phyloP scores from a whole-genome alignment of 2,329 filamentous ascomycete genomes.

The Botrytis porri region DNA sequence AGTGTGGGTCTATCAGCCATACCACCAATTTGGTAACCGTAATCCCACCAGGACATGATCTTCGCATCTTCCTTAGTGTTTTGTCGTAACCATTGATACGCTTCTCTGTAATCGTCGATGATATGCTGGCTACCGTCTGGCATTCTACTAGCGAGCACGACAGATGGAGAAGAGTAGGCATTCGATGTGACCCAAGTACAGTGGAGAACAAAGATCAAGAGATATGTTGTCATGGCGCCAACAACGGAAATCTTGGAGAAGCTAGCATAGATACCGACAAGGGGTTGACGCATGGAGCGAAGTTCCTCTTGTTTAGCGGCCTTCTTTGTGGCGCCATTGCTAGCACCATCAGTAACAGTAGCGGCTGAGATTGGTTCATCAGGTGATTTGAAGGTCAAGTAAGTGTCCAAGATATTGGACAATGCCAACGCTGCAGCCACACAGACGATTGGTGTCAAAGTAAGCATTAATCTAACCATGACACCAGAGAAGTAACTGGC shows the following conservation, averaged over 20 bases:
- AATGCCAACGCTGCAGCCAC: constrained; percentile 86
- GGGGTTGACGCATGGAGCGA: constrained; percentile 66
- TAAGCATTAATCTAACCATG: constrained; percentile 99
- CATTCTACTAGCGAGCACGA: constrained; percentile 87
- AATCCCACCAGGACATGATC: constrained; percentile 99
- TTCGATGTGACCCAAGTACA: constrained; percentile 99
- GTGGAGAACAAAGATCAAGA: constrained; percentile 91
- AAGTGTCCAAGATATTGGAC: constrained; percentile 85
- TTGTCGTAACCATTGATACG: constrained; percentile 98
- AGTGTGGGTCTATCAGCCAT: constrained; percentile 97
- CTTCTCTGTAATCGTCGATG: constrained; percentile 98
- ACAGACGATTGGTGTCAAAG: constrained; percentile 92
- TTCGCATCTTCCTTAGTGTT: constrained; percentile 95
- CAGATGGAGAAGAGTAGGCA: constrained; percentile 96
- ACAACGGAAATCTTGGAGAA: constrained; percentile 79
- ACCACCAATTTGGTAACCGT: constrained; percentile 98
- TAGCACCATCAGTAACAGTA: constrained; percentile 42
- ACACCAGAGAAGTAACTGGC: constrained; percentile 98
- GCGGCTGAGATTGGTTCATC: constrained; percentile 44
- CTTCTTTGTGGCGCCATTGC: constrained; percentile 49
- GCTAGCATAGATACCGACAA: constrained; percentile 79
- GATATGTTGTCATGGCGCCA: constrained; percentile 69
- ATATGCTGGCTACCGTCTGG: constrained; percentile 97
- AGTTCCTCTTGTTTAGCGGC: constrained; percentile 54
- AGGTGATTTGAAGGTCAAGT: constrained; percentile 66